A percentile compares a stretch with the other conserved stretches of the same genome.
Conservation (phyloP, 1,284 basidiomycete species). For the Rhodotorula sp. region DNA sequence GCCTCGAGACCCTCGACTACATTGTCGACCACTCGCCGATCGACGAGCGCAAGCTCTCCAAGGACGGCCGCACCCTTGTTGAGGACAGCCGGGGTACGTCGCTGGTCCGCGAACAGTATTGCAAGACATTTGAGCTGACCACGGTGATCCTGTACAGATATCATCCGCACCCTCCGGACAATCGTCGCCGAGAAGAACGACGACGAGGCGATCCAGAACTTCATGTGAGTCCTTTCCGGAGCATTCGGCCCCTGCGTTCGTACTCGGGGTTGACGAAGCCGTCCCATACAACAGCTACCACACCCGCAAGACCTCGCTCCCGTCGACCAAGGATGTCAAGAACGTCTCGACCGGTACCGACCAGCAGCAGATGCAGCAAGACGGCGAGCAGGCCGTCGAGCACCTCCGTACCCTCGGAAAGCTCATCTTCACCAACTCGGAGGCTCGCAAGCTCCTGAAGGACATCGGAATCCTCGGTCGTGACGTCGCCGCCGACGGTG, state of each 20-base stretch:
- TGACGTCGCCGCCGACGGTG: constrained; percentile 55
- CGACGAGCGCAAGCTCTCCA: constrained; percentile 64
- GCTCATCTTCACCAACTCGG: constrained; percentile 84
- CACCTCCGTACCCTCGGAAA: constrained; percentile 75
- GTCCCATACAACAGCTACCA: constrained; percentile 42
- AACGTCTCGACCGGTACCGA: constrained; percentile 57
- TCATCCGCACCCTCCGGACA: constrained; percentile 30
- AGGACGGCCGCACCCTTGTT: constrained; percentile 72
- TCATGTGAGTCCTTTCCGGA: constrained; percentile 58
- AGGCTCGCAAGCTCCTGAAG: constrained; percentile 80
- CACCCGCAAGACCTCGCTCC: constrained; percentile 60
- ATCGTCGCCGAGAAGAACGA: constrained; percentile 64
- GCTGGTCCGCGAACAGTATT: too few relatives aligned
- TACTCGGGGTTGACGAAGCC: not conserved
- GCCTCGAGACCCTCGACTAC: constrained; percentile 61
- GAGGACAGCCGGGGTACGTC: constrained; percentile 61
- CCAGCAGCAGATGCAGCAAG: constrained; percentile 59
- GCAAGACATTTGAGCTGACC: too few relatives aligned
- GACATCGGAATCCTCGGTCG: constrained; percentile 74
- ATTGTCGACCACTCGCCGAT: constrained; percentile 67
- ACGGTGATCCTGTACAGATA: constrained; percentile 1
- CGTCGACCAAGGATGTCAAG: constrained; percentile 52
- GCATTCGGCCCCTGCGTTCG: too few relatives aligned
- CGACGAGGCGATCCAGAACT: constrained; percentile 76
- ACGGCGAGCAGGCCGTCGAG: constrained; percentile 65